Evolutionary conservation across 345 rosid species (phyloP).

Genomic region (Eucalyptus caleyi): DNA sequence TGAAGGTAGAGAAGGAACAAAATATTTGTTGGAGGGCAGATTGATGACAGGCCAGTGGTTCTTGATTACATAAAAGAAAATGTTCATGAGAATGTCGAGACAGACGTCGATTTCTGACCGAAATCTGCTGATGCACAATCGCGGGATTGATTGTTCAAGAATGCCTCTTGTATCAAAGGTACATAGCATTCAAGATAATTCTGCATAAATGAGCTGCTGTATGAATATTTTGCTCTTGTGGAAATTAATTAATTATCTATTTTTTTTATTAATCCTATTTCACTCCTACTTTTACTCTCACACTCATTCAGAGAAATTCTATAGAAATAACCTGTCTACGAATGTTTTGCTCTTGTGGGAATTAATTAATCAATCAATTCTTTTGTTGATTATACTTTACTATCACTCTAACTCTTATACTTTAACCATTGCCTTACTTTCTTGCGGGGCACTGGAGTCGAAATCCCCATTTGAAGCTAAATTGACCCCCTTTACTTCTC

Average conservation of each 20-base stretch:
- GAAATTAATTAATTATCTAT: background rate
- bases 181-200: background rate
- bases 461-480: too few relatives aligned
- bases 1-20: background rate
- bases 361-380: too few relatives aligned
- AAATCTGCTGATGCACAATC: background rate
- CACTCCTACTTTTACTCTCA: too few relatives aligned
- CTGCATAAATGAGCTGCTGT: background rate
- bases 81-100: background rate
- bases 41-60: background rate
- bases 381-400: too few relatives aligned
- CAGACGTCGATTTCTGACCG: background rate
- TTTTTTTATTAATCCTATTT: too few relatives aligned
- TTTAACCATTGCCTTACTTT: too few relatives aligned
- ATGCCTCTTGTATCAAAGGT: background rate
- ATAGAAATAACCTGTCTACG: too few relatives aligned
- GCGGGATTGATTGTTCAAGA: background rate
- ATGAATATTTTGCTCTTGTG: background rate
- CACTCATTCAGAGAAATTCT: too few relatives aligned
- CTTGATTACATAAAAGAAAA: background rate
- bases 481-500: too few relatives aligned
- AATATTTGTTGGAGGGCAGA: background rate
- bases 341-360: too few relatives aligned
- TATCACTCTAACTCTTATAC: too few relatives aligned
- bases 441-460: accelerated